Percentiles rank a stretch among this genome's conserved stretches.
Evolutionary conservation across 352 stramenopile genomes (phyloP).

Genomic region (Phytophthora pistaciae): DNA sequence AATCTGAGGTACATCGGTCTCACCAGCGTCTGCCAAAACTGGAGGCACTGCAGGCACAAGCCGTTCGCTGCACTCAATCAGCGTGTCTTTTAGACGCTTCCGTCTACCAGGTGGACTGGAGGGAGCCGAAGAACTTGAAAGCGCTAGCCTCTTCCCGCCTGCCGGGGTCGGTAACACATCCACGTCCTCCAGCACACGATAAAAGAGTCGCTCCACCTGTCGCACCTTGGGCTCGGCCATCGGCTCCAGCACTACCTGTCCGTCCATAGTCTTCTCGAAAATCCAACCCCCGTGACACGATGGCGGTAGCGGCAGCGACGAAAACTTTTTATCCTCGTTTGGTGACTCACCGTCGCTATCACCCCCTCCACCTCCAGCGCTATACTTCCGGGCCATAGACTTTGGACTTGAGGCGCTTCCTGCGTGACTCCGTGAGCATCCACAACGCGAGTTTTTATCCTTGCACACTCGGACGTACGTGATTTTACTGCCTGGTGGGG

Average conservation of each 20-base stretch:
- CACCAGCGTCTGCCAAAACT: slow-evolving; percentile 13
- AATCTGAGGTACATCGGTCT: slow-evolving; percentile 46
- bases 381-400: slow-evolving; percentile 29
- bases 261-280: slow-evolving; percentile 89
- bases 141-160: slow-evolving; percentile 14
- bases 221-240: slow-evolving; percentile 67
- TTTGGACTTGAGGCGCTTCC: slow-evolving; percentile 35
- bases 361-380: slow-evolving; percentile 17
- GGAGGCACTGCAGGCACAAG: slow-evolving; percentile 54
- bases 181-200: slow-evolving; percentile 75
- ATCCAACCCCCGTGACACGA: slow-evolving; percentile 84
- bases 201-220: slow-evolving; percentile 84
- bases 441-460: slow-evolving; percentile 73
- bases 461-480: slow-evolving; percentile 87
- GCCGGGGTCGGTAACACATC: slow-evolving; percentile 70
- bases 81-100: slow-evolving; percentile 73
- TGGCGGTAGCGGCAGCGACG: slow-evolving; percentile 26
- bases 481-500: slow-evolving; percentile 81
- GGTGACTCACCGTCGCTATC: slow-evolving; percentile 10
- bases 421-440: slow-evolving; percentile 56
- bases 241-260: slow-evolving; percentile 77
- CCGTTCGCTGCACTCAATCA: slow-evolving; percentile 84
- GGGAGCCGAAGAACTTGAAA: slow-evolving; percentile 15
- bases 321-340: slow-evolving; percentile 23
- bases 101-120: slow-evolving; percentile 49